These are phyloP conservation scores for Polyplosphaeria fusca DNA, from an alignment of 495 filamentous ascomycete genomes.

Conservation along the genomic window DNA sequence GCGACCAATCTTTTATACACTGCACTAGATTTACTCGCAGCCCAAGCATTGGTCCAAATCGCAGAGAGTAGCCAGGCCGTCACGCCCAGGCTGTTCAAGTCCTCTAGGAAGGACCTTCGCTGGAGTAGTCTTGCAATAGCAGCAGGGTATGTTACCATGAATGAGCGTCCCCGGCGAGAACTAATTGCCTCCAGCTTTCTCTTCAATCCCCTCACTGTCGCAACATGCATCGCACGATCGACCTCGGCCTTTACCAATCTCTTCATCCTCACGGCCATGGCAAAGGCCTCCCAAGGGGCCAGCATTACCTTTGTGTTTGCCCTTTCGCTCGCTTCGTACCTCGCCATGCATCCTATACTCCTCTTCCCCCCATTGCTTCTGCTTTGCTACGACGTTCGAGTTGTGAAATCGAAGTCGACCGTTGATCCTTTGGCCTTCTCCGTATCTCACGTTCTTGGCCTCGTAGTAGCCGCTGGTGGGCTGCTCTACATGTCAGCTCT, in stretches of 20 bases:
- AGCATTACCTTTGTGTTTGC: slow-evolving; percentile 78
- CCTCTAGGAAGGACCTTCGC: slow-evolving; percentile 69
- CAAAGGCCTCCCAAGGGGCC: slow-evolving; percentile 73
- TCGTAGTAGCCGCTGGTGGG: slow-evolving; percentile 44
- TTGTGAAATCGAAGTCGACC: slow-evolving; percentile 9
- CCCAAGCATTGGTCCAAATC: slow-evolving; percentile 76
- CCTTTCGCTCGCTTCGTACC: slow-evolving; percentile 79
- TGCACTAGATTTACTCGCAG: slow-evolving; percentile 75
- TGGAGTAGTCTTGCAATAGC: slow-evolving; percentile 76
- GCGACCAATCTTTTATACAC: slow-evolving; percentile 79
- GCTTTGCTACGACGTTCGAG: slow-evolving; percentile 66
- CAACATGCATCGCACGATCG: slow-evolving; percentile 86
- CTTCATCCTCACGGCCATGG: slow-evolving; percentile 78
- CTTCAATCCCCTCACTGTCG: slow-evolving; percentile 92
- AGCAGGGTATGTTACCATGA: slow-evolving; percentile 59
- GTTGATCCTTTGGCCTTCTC: slow-evolving; percentile 48
- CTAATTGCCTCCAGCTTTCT: slow-evolving; percentile 60
- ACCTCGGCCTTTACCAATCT: slow-evolving; percentile 89
- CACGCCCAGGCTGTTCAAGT: slow-evolving; percentile 68
- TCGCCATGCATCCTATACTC: slow-evolving; percentile 86
- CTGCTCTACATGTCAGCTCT: slow-evolving; percentile 71
- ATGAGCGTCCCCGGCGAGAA: not conserved
- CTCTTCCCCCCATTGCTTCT: slow-evolving; percentile 79
- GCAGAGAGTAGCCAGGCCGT: slow-evolving; percentile 77
- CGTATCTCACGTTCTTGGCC: slow-evolving; percentile 44